Evolutionary conservation across 2,329 filamentous ascomycete genomes (phyloP).

Genomic region (Paramyrothecium sp.): DNA sequence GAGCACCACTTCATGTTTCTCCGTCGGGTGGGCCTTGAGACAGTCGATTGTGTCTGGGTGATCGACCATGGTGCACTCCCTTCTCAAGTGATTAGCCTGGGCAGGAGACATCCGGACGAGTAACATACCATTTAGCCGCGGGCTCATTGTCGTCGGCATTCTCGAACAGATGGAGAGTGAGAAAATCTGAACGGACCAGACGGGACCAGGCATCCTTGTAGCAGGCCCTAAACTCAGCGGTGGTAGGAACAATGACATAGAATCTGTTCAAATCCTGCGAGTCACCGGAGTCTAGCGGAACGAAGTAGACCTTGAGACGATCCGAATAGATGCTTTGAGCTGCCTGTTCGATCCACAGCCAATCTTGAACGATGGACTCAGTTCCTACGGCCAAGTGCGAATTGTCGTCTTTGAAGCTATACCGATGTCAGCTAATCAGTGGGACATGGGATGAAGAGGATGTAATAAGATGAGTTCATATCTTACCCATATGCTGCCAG

Average conservation of each 20-base stretch:
- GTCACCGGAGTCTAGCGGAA: background rate
- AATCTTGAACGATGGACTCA: constrained; percentile 9
- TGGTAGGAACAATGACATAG: background rate
- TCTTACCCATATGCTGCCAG: too few relatives aligned
- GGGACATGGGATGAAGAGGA: too few relatives aligned
- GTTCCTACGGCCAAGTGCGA: constrained; percentile 4
- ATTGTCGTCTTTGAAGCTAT: constrained; percentile 2
- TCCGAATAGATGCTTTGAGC: background rate
- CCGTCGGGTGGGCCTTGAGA: background rate
- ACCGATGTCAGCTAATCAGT: background rate
- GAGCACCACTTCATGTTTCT: constrained; percentile 2
- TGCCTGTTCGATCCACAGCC: constrained; percentile 3
- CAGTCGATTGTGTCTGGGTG: background rate
- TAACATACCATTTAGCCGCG: too few relatives aligned
- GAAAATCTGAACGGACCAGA: too few relatives aligned
- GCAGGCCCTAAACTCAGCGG: background rate
- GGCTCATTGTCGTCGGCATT: too few relatives aligned
- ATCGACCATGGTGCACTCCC: background rate
- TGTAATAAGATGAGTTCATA: too few relatives aligned
- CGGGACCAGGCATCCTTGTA: background rate
- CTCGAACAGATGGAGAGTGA: too few relatives aligned
- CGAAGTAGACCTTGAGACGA: constrained; percentile 8
- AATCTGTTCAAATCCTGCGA: background rate
- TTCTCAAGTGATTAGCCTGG: background rate
- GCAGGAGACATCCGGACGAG: too few relatives aligned